Evolutionary conservation across 2,329 filamentous ascomycete species (phyloP), one percentile per base, ranked within the genome.

Genomic region (Coniochaeta prunicola): DNA sequence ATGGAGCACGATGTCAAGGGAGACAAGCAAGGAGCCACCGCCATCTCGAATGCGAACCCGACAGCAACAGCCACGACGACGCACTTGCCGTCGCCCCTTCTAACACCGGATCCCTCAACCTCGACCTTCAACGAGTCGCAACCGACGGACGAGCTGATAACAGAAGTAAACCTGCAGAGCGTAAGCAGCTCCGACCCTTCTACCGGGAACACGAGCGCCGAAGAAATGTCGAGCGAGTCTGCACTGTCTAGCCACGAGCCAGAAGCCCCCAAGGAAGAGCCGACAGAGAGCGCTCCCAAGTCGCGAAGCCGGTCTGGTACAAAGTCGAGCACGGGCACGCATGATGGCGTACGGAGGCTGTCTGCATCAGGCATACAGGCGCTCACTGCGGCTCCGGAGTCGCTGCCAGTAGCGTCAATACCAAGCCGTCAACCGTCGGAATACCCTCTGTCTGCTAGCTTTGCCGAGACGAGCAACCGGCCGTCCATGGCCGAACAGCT

Each of bases 361-460:
- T 84, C 83, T 0, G 80, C 80, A 8, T 79, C 76, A 38, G 81
- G 85, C 65, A 84, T 87, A 67, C 79, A 83, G 57, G 79, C 83
- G 60, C 70, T 87, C 60, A 79, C 81, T 15, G 78, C 77, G 30
- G 77, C 80, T 1, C 82, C 82, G 6, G 81, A 84, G 30, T 86
- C 83, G 0, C 71, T 87, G 1, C 84, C 84, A 13, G 69, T 86
- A 0, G 79, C 80, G 1, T 69, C 78, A 15, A 70, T 78, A 2
- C 67, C 70, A 64, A 68, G 64, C 71, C 62, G 69, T 73, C 59
- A 64, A 68, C 72, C 60, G 57, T 68, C 57, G 62, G 72, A 69
- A 61, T 74, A 66, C 63, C 71, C 69, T 61, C 68, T 67, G 62
- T 77, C 69, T 62, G 78, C 69, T 61, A 70, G 67, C 26, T 61